Conservation (phyloP, 306 rosid genomes). For the Rosa persica region DNA sequence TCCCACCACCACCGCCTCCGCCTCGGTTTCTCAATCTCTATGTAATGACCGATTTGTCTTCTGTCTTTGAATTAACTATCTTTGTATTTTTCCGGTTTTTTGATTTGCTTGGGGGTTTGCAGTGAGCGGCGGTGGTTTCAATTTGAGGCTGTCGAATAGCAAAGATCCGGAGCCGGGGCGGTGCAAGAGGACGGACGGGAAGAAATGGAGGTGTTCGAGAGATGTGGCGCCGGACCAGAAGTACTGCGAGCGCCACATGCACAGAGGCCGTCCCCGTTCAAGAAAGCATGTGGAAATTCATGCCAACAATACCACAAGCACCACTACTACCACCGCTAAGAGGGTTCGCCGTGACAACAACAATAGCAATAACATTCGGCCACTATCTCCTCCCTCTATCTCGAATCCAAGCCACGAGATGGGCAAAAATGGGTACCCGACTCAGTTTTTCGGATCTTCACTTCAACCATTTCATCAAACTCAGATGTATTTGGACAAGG, state of each 20-base stretch:
- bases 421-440: constrained; percentile 30
- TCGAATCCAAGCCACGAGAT: constrained; percentile 34
- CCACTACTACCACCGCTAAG: constrained; percentile 25
- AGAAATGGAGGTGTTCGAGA: constrained; percentile 86
- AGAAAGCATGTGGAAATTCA: constrained; percentile 95
- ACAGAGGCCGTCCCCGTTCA: constrained; percentile 97
- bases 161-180: constrained; percentile 72
- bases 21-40: constrained; percentile 31
- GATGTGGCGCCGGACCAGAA: constrained; percentile 74
- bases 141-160: constrained; percentile 46
- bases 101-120: background rate
- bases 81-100: background rate
- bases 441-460: constrained; percentile 40
- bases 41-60: constrained; percentile 14
- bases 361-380: constrained; percentile 6
- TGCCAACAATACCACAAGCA: constrained; percentile 20
- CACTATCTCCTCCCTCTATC: constrained; percentile 26
- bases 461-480: constrained; percentile 39
- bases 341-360: constrained; percentile 47
- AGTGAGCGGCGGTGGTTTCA: constrained; percentile 48
- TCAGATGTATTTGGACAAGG: constrained; percentile 34
- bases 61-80: background rate
- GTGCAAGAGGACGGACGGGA: constrained; percentile 82
- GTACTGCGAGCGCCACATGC: constrained; percentile 86
- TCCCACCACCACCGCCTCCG: constrained; percentile 9